Base-by-base conservation (phyloP, 768 basidiomycete genomes). In the Russula compacta region DNA sequence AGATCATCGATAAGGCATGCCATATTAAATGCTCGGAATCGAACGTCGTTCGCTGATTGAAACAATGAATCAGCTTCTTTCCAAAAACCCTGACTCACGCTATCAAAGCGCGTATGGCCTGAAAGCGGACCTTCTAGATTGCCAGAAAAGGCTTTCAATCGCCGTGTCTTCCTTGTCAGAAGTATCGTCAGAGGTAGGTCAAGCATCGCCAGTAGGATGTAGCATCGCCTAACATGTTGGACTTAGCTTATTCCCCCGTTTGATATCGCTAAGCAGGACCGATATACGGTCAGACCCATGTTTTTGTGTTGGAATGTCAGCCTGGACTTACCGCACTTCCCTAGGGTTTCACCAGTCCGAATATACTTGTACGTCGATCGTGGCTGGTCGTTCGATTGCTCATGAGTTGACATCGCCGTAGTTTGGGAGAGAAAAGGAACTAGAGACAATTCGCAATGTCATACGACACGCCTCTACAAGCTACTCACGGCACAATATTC, bases 71-170 rank as follows among this genome's bases (percentile, higher is more conserved):
- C 36, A 86, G 84, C 78, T 89, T 33, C 75, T 87, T n/a, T 72
- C 78, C 6, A 89, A 89, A 71, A 80, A 76, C 58, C 85, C 87
- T 0, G 86, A 87, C 69, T 67, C 72, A 43, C 78, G 87, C 50
- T 89, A 89, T 67, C 85, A 86, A 68, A 85, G 84, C 69, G 86
- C 86, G 1, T 78, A 82, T 66, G 87, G 87, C 0, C 74, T 89
- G 51, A 85, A 83, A 66, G 74, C 74, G 17, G 87, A 89, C 68
- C 74, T 89, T 15, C 69, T 87, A 56, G 81, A 86, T 67, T 87
- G 86, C 60, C 87, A 89, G 69, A 73, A 81, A 47, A 75, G 82
- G 29, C 75, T 89, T 42, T 76, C 85, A 54, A 78, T 78, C 8
- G 80, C 80, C 15, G 83, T 87, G 4, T 80, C 81, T 8, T 77